Evolutionary conservation across 306 rosid species (phyloP).

Genomic region (Arachis stenosperma): DNA sequence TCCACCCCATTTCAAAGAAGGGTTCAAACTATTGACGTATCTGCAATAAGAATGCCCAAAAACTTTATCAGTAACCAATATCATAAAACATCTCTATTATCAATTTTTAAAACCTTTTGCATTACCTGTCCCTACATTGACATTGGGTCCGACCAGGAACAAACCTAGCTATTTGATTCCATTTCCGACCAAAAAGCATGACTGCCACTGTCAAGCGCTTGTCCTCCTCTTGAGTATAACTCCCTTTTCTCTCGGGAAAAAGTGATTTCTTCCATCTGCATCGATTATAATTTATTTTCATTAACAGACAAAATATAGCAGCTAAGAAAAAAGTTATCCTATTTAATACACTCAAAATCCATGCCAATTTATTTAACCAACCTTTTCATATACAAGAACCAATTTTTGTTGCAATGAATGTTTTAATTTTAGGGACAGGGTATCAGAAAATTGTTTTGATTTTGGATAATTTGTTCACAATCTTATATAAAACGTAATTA

Average conservation of each 20-base stretch:
- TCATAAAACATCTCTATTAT: conserved; percentile 9
- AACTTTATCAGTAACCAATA: conserved; percentile 34
- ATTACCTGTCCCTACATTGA: conserved; percentile 96
- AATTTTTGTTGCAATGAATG: background rate
- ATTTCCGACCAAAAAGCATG: conserved; percentile 85
- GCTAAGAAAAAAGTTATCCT: conserved; percentile 11
- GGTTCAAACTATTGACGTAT: conserved; percentile 82
- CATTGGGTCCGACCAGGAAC: conserved; percentile 89
- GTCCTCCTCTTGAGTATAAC: conserved; percentile 78
- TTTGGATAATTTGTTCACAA: background rate
- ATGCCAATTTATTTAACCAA: background rate
- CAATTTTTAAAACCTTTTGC: background rate
- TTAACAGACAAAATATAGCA: conserved; percentile 23
- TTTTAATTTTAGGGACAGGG: background rate
- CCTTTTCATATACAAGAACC: conserved; percentile 7
- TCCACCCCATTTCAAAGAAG: conserved; percentile 69
- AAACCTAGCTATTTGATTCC: conserved; percentile 84
- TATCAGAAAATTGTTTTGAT: conserved; percentile 1
- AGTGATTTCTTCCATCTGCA: conserved; percentile 89
- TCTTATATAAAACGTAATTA: too few species aligned
- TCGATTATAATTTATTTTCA: conserved; percentile 27
- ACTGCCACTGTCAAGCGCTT: conserved; percentile 78
- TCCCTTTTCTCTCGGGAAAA: conserved; percentile 75
- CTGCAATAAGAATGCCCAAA: conserved; percentile 55
- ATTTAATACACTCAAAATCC: conserved; percentile 21